Base-by-base conservation (phyloP, 768 basidiomycete genomes). In the Tulasnella sp. region DNA sequence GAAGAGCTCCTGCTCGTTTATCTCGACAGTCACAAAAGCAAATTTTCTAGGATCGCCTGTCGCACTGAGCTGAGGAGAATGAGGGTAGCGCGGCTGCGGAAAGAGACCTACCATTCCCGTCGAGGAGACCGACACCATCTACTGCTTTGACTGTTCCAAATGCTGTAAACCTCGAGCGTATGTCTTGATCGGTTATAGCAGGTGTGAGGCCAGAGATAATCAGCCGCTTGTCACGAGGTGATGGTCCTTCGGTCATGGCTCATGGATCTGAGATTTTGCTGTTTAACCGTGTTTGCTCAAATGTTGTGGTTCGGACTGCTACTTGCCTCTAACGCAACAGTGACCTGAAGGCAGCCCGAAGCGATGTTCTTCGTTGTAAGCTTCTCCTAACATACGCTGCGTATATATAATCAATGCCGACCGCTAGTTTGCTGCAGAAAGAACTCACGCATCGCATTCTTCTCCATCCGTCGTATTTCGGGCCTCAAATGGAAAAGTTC, bases 381-480 rank as follows among this genome's bases (percentile, higher is more conserved):
- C 68, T 70, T 34, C 36, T 15, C 7, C 15, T 15, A 14, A 17
- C 15, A 22, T 39, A 5, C 40, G 38, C 38, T 17, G 8, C n/a
- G 5, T 31, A 9, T 39, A 36, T 14, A 70, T 3, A n/a, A 4
- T 70, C 15, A 1, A 37, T 70, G 25, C 4, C 3, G 29, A 39
- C 17, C 31, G 9, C 37, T 39, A 22, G 17, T 37, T 39, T 37
- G 37, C 29, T 72, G 3, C 80, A 99, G 97, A 97, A 97, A 88
- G 93, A 96, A 82, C 88, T 99, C 11, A 93, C 93, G n/a, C 96
- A 99, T 82, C 97, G 96, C 5, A 97, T 99, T 82, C 90, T 96
- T 45, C 88, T 99, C 34, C 97, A 99, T 82, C 97, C 97, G 34
- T 98, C 97, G 22, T 99, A 97, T 84, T 99, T 99, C 82, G 96